Conservation (phyloP, 2,329 filamentous ascomycete genomes). For the Paecilomyces sp. region DNA sequence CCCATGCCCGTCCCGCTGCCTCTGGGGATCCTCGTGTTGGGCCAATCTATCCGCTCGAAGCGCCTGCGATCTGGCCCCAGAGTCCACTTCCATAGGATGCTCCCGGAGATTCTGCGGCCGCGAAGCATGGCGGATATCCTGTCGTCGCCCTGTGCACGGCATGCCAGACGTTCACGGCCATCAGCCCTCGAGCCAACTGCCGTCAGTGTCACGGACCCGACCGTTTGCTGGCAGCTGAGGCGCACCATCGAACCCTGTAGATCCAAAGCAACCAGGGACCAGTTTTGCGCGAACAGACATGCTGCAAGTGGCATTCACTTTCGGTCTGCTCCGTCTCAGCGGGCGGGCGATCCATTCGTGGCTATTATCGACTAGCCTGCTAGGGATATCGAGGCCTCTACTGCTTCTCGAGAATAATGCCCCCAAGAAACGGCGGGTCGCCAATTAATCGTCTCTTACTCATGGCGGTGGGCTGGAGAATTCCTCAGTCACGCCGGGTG, state of each 20-base stretch:
- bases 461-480: conserved; percentile 8
- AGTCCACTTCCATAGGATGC: too few relatives aligned
- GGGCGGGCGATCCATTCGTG: not conserved
- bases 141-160: not conserved
- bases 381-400: not conserved
- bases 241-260: not conserved
- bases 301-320: not conserved
- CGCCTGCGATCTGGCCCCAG: not conserved
- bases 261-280: not conserved
- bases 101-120: not conserved
- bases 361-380: not conserved
- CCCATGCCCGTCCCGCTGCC: not conserved
- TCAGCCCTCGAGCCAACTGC: not conserved
- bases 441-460: not conserved
- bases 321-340: not conserved
- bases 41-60: not conserved
- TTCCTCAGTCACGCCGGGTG: conserved; percentile 33
- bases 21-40: not conserved
- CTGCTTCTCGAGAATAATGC: not conserved
- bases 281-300: not conserved
- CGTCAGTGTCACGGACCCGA: not conserved
- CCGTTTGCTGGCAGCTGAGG: not conserved
- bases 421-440: not conserved
- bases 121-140: not conserved
- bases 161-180: not conserved